Percentiles rank a stretch among this genome's conserved stretches.
These are phyloP conservation scores for Penicillium psychrosexuale DNA, from an alignment of 2,329 filamentous ascomycete species.

Conservation along the genomic window DNA sequence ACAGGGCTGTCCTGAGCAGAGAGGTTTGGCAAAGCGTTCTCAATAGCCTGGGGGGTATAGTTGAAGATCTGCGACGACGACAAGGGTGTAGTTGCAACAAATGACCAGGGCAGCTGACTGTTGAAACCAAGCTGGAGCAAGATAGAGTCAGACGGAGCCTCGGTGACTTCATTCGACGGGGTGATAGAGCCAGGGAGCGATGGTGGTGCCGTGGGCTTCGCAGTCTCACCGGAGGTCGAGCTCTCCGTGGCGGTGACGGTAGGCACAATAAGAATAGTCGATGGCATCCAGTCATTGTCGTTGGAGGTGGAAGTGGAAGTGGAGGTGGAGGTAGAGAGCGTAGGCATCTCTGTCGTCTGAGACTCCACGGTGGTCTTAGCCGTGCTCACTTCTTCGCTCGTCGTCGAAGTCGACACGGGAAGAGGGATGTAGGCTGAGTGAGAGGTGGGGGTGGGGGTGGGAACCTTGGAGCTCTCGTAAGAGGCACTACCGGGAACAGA, in stretches of 20 bases:
- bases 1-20: slow-evolving; percentile 49
- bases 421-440: slow-evolving; percentile 27
- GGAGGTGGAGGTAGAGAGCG: slow-evolving; percentile 25
- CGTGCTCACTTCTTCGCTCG: slow-evolving; percentile 21
- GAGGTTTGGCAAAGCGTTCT: slow-evolving; percentile 55
- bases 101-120: slow-evolving; percentile 76
- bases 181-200: slow-evolving; percentile 72
- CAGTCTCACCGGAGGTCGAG: slow-evolving; percentile 32
- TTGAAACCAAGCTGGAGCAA: slow-evolving; percentile 83
- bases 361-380: slow-evolving; percentile 29
- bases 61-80: slow-evolving; percentile 83
- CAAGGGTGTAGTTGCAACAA: slow-evolving; percentile 68
- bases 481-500: slow-evolving; percentile 11
- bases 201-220: slow-evolving; percentile 57
- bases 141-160: slow-evolving; percentile 61
- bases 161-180: slow-evolving; percentile 59
- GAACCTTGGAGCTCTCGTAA: slow-evolving; percentile 9
- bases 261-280: slow-evolving; percentile 20
- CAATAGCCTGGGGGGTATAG: slow-evolving; percentile 69
- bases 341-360: slow-evolving; percentile 22
- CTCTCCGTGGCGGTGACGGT: slow-evolving; percentile 10
- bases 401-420: slow-evolving; percentile 42
- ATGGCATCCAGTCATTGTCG: slow-evolving; percentile 22
- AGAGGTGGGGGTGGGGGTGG: slow-evolving; percentile 7
- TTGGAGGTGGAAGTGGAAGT: slow-evolving; percentile 24